A percentile compares a stretch with the other conserved stretches of the same genome.
Evolutionary conservation across 1,284 basidiomycete genomes (phyloP).

Genomic region (Rhodotorula sp.): DNA sequence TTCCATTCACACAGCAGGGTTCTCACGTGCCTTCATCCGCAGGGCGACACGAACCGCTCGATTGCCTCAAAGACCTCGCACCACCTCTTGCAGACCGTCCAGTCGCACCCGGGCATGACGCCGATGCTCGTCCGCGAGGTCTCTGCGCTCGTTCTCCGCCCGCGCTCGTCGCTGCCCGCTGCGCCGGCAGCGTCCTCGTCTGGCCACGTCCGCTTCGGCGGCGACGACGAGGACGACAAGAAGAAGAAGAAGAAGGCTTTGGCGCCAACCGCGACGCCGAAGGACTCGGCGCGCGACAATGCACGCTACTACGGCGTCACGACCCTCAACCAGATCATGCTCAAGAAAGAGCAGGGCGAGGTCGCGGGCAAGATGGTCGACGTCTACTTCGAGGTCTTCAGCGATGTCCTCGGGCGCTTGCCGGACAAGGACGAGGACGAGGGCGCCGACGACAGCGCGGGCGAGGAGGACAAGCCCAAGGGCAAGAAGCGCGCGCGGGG

Average conservation of each 20-base stretch:
- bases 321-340: constrained; percentile 89
- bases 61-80: constrained; percentile 89
- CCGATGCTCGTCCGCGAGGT: constrained; percentile 84
- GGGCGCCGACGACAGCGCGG: constrained; percentile 49
- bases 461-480: constrained; percentile 45
- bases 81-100: constrained; percentile 83
- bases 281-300: constrained; percentile 61
- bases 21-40: constrained; percentile 1
- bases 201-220: constrained; percentile 54
- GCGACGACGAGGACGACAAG: constrained; percentile 43
- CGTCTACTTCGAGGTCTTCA: constrained; percentile 94
- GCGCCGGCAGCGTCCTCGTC: constrained; percentile 48
- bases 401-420: constrained; percentile 71
- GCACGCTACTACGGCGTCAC: constrained; percentile 87
- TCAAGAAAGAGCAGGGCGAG: constrained; percentile 65
- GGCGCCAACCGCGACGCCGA: constrained; percentile 17
- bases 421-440: constrained; percentile 52
- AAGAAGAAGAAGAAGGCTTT: constrained; percentile 48
- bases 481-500: constrained; percentile 45
- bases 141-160: constrained; percentile 71
- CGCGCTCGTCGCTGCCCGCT: constrained; percentile 53
- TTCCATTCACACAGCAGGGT: neutral
- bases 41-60: constrained; percentile 87
- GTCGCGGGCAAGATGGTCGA: constrained; percentile 84
- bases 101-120: constrained; percentile 94